Conservation (phyloP, 331 rosid species). For the Saraca asoca region DNA sequence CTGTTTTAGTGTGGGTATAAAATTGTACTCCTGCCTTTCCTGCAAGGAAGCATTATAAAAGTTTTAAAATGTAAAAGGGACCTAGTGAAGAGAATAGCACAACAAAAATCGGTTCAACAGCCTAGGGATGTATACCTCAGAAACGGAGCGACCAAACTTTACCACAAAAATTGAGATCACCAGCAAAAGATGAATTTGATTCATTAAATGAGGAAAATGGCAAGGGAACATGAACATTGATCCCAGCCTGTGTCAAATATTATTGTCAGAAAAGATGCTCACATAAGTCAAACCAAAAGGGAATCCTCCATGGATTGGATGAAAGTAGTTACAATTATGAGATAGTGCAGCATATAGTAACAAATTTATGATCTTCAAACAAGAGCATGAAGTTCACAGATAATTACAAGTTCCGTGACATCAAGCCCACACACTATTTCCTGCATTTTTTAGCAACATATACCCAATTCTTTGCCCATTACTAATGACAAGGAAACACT, state of each 20-base stretch:
- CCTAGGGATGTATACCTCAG: conserved; percentile 10
- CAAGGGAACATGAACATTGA: conserved; percentile 58
- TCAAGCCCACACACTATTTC: not conserved
- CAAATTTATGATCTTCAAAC: not conserved
- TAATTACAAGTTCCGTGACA: conserved; percentile 18
- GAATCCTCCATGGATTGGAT: no score
- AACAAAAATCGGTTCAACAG: conserved; percentile 13
- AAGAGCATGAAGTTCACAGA: not conserved
- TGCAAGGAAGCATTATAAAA: no score
- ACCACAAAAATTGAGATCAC: conserved; percentile 49
- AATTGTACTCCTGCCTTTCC: conserved; percentile 66
- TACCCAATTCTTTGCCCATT: not conserved
- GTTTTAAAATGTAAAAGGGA: not conserved
- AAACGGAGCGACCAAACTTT: conserved; percentile 23
- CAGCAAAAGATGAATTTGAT: conserved; percentile 45
- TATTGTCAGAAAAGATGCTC: conserved; percentile 11
- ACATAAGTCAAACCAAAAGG: no score
- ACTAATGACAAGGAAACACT: conserved; percentile 2
- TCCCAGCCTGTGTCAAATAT: conserved; percentile 58
- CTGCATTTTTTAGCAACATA: no score
- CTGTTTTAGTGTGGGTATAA: conserved; percentile 64
- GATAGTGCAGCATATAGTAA: not conserved
- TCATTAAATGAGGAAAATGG: conserved; percentile 57
- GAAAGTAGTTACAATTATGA: no score
- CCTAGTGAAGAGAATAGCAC: not conserved